Evolutionary conservation across 139 green algal genomes (phyloP).

Genomic region (Axilococcus clingmanii): DNA sequence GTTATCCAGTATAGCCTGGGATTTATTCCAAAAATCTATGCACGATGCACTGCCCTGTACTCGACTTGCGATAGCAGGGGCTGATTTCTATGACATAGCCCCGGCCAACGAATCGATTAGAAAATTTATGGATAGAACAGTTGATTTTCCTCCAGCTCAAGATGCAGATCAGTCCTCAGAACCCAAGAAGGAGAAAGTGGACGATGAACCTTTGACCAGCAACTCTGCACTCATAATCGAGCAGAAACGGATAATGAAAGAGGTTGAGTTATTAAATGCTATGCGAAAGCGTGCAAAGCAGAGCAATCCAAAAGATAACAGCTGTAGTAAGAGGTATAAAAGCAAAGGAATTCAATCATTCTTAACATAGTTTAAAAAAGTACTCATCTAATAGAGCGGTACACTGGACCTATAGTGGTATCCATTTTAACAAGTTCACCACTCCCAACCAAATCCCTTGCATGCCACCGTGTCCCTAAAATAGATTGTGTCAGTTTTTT

Average conservation of each 20-base stretch:
- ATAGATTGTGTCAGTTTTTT: conserved; percentile 19
- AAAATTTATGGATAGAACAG: not conserved
- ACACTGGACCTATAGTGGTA: conserved; percentile 30
- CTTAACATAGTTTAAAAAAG: too few relatives aligned
- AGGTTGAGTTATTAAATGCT: conserved; percentile 1
- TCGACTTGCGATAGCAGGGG: conserved; percentile 47
- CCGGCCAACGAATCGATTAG: not conserved
- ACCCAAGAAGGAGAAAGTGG: too few relatives aligned
- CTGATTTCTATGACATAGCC: conserved; percentile 27
- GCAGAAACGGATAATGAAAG: conserved; percentile 21
- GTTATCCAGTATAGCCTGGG: not conserved
- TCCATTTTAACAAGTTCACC: conserved; percentile 15
- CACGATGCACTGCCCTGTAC: conserved; percentile 47
- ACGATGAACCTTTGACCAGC: not conserved
- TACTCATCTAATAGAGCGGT: conserved; percentile 9
- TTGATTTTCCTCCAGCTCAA: not conserved
- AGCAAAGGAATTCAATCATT: not conserved
- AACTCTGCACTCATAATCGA: conserved; percentile 12
- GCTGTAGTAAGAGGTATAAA: not conserved
- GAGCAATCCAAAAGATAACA: not conserved
- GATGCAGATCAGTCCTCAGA: not conserved
- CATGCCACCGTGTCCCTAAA: conserved; percentile 31
- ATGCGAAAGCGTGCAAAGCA: not conserved
- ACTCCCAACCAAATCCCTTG: conserved; percentile 31
- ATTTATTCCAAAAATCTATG: conserved; percentile 6